Base-by-base conservation (phyloP, 352 stramenopile species). In the Plasmopara viticola region DNA sequence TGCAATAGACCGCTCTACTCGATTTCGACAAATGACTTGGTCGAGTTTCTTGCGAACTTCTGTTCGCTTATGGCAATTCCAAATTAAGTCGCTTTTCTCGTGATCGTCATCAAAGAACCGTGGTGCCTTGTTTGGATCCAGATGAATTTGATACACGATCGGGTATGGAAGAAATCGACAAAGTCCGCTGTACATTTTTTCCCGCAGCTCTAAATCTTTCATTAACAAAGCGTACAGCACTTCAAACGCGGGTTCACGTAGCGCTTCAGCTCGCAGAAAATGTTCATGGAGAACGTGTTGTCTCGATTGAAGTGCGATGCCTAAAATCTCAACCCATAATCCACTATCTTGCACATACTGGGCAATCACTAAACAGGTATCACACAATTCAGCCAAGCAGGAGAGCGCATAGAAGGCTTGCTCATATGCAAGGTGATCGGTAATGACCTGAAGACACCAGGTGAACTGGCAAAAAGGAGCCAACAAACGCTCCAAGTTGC, bases 51-150 rank as follows among this genome's bases (percentile, higher is more conserved):
- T 79, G 4, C 81, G 78, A 31, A 92, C 81, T 60, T 81, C 77
- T 0, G 74, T 92, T 34, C 81, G 62, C 60, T 63, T 82, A 45
- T 86, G 70, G 12, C 78, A 88, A 55, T 92, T 88, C 81, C 81
- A 92, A 38, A 92, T 84, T 37, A 92, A 65, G 20, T 92, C 81
- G 18, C 76, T 87, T 48, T 90, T 92, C 8, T 90, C 77, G 48
- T 90, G 78, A 48, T 88, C 86, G 58, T 89, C 81, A 29, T 92
- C 81, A 31, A 92, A 92, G 50, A 90, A 90, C 41, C 83, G 66
- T 6, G 66, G 62, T 10, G 81, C 74, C 33, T 84, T 79, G 53
- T 62, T 86, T 7, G 79, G 80, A 52, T 92, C 78, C 39, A 90
- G 48, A 43, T 92, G 78, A 48, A 92, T 83, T 65, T 90, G 78